Evolutionary conservation across 2,329 filamentous ascomycete genomes (phyloP), one percentile per base, ranked within the genome.

Genomic region (Trichophyton verrucosum): DNA sequence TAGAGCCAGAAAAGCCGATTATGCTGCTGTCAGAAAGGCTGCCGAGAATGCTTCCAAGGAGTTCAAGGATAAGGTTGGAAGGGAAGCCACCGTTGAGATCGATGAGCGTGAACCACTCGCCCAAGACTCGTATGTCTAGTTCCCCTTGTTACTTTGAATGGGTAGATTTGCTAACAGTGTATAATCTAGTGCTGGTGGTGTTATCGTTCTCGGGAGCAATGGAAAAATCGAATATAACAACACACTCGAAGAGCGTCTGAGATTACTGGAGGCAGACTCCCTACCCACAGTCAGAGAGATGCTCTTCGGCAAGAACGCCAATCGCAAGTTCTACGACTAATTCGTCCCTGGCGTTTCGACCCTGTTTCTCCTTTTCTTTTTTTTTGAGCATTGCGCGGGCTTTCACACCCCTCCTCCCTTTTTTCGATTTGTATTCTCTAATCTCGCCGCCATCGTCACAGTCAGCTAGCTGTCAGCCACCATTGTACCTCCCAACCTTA

Each of bases 171-270:
- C 46, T 60, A 40, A 33, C 46, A 42, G 30, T 30, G 20, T 27
- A 15, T 15, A 47, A 57, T 13, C 11, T 44, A 97, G 94, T 70
- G 82, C 91, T 63, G 94, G 94, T 63, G 94, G 94, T 69, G 81
- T 95, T 61, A 74, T 83, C 62, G 85, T 99, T 66, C 77, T 95
- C 60, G 90, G 91, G 65, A 86, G 88, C 67, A 81, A 81, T 66
- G 94, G 94, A 73, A 96, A 92, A 82, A 97, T 99, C 73, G 91
- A 96, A 70, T 92, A 99, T 75, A 91, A 96, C 83, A 97, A 99
- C 80, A 97, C 94, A 60, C 88, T 97, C 68, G 94, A 97, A 73
- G 88, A 95, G 73, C 86, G 94, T 66, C 80, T 99, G 75, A 83
- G 82, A 70, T 81, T 97, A 63, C 84, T 97, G 66, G 87, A 96